Evolutionary conservation across 2,329 filamentous ascomycete genomes (phyloP).

Genomic region (Cladosporium sp.): DNA sequence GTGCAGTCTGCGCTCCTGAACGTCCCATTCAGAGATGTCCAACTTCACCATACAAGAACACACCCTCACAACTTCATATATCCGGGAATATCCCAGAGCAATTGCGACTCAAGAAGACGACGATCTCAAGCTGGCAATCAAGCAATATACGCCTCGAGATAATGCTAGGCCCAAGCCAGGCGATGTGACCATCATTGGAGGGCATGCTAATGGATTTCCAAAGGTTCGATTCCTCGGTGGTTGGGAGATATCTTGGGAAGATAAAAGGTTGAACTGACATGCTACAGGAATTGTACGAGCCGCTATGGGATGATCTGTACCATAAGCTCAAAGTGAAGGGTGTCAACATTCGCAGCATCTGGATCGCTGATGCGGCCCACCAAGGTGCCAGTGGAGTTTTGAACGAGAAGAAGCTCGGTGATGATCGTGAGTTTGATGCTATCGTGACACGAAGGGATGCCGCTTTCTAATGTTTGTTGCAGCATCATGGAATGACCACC

Average conservation of each 20-base stretch:
- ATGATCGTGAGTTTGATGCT: constrained; percentile 64
- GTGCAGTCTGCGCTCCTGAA: too few relatives aligned
- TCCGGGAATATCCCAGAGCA: constrained; percentile 74
- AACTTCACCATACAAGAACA: constrained; percentile 69
- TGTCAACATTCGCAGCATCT: constrained; percentile 74
- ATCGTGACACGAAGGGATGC: neutral
- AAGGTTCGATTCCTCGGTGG: constrained; percentile 71
- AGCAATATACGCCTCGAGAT: constrained; percentile 79
- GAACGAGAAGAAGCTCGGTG: constrained; percentile 72
- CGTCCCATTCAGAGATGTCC: constrained; percentile 17
- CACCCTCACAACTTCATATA: constrained; percentile 67
- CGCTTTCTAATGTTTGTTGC: constrained; percentile 11
- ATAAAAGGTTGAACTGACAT: constrained; percentile 13
- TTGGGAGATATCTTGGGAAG: too few relatives aligned
- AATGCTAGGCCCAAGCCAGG: constrained; percentile 65
- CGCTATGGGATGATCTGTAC: constrained; percentile 81
- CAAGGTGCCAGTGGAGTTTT: constrained; percentile 75
- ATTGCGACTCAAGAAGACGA: constrained; percentile 72
- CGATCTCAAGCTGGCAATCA: constrained; percentile 68
- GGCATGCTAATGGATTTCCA: constrained; percentile 88
- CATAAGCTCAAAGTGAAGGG: constrained; percentile 53
- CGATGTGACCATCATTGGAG: constrained; percentile 79
- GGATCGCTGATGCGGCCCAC: constrained; percentile 85
- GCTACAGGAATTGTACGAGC: constrained; percentile 79
- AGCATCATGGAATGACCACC: constrained; percentile 84